Percentiles rank a stretch among this genome's conserved stretches.
Evolutionary conservation across 257 asterid genomes (phyloP).

Genomic region (Lavandula angustifolia): DNA sequence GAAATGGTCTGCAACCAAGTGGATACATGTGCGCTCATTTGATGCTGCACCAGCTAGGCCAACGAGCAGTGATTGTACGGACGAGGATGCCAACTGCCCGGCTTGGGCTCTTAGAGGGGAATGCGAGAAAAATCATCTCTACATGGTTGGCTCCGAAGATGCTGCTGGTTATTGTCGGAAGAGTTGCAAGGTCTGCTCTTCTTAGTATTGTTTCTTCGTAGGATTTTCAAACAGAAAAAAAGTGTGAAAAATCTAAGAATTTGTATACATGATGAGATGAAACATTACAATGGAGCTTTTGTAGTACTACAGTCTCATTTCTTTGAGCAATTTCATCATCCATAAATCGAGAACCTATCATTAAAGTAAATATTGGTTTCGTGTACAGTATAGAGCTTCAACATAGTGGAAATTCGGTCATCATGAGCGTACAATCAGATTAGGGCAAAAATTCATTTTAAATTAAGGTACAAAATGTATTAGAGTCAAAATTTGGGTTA

Average conservation of each 20-base stretch:
- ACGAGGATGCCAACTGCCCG: slow-evolving; percentile 50
- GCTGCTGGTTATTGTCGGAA: slow-evolving; percentile 55
- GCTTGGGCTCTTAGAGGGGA: slow-evolving; percentile 72
- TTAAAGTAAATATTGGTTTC: background rate
- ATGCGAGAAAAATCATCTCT: slow-evolving; percentile 56
- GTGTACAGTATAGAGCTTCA: no score
- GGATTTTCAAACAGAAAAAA: background rate
- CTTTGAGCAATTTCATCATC: background rate
- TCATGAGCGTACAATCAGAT: no score
- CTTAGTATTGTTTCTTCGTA: slow-evolving; percentile 20
- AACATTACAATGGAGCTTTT: slow-evolving; percentile 5
- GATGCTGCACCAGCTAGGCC: slow-evolving; percentile 32
- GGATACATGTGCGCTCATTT: slow-evolving; percentile 78
- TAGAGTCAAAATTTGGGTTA: no score
- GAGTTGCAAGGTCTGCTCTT: slow-evolving; percentile 74
- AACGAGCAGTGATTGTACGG: slow-evolving; percentile 41
- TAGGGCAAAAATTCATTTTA: no score
- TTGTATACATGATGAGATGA: slow-evolving; percentile 28
- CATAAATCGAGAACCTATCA: background rate
- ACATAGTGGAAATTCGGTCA: no score
- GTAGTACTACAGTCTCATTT: background rate
- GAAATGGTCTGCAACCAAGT: slow-evolving; percentile 92
- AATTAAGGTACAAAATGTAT: no score
- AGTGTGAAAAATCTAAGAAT: background rate
- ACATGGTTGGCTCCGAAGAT: slow-evolving; percentile 54